Evolutionary conservation across 176 grass and related monocot species (phyloP), one percentile per base, ranked within the genome.

Genomic region (Oryza brachyantha): DNA sequence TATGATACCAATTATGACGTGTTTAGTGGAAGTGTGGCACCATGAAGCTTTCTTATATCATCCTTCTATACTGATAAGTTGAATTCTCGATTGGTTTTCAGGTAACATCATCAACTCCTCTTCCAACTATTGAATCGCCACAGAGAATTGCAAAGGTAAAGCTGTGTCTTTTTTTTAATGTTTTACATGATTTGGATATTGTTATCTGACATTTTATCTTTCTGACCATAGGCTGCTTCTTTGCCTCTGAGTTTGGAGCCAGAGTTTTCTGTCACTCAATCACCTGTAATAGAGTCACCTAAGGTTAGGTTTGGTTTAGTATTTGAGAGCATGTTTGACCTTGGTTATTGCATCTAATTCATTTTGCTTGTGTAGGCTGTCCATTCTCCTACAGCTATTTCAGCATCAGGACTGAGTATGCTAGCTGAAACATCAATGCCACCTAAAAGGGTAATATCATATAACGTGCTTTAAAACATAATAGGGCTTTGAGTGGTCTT

Each of bases 361-460:
- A 79, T 40, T 78, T 88, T 76, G 34, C 13, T 65, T 60, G 42
- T 72, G 66, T 76, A 90, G 91, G 78, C 88, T 85, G 13, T 93
- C 69, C 85, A 48, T 38, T 77, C 90, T 46, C 34, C 85, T 69
- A 88, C 78, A 26, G 37, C 78, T n/a, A 84, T 90, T 46, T 90
- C 85, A 46, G 85, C 85, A 68, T 87, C 78, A 46, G 91, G 91
- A 59, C 69, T 93, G 48, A 90, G 68, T 58, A 74, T 88, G 76
- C 77, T 88, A 29, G 81, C 41, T 63, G 86, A 77, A 69, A 79
- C 86, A 80, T 80, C 75, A 80, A 28, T 83, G 64, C 70, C 77
- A 80, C 52, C 63, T 75, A 84, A 74, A 84, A 84, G 81, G 72
- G 86, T 88, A 75, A 88, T 81, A 61, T 31, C 34, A 73, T 61